Conservation (phyloP, 2,329 filamentous ascomycete species). For the Cladobotryum mycophilum region DNA sequence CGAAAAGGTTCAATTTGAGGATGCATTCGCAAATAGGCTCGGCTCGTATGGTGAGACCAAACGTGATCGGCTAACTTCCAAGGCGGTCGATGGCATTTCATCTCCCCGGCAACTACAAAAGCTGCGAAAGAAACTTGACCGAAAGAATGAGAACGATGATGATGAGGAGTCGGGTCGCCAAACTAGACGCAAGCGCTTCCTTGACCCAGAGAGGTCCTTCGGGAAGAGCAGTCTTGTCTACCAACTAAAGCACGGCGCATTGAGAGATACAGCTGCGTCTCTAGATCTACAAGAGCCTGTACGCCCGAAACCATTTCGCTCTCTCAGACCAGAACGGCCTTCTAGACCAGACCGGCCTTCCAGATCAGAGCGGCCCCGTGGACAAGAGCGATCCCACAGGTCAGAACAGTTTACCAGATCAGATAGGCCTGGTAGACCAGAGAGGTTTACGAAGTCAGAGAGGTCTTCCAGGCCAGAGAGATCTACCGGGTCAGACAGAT, state of each 20-base stretch:
- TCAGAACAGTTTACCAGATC: too few relatives aligned
- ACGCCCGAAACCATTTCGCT: constrained; percentile 9
- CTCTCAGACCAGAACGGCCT: background rate
- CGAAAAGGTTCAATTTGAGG: constrained; percentile 27
- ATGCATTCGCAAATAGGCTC: constrained; percentile 10
- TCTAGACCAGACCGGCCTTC: background rate
- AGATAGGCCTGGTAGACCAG: background rate
- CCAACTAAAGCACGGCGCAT: constrained; percentile 41
- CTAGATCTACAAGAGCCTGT: constrained; percentile 23
- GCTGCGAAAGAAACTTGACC: constrained; percentile 47
- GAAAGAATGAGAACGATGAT: constrained; percentile 29
- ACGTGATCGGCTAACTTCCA: constrained; percentile 18
- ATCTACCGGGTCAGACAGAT: background rate
- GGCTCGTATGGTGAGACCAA: constrained; percentile 13
- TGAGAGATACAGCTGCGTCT: constrained; percentile 22
- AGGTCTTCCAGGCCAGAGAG: background rate
- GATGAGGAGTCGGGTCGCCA: constrained; percentile 30
- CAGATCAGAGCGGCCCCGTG: too few relatives aligned
- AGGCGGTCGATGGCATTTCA: constrained; percentile 24
- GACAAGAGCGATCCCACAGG: background rate
- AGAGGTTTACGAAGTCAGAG: background rate
- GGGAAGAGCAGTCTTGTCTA: constrained; percentile 53
- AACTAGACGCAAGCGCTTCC: constrained; percentile 46
- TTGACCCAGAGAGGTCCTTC: constrained; percentile 42
- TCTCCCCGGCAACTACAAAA: constrained; percentile 32